Evolutionary conservation across 2,329 filamentous ascomycete species (phyloP), one percentile per base, ranked within the genome.

Genomic region (Epicoccum nigrum): DNA sequence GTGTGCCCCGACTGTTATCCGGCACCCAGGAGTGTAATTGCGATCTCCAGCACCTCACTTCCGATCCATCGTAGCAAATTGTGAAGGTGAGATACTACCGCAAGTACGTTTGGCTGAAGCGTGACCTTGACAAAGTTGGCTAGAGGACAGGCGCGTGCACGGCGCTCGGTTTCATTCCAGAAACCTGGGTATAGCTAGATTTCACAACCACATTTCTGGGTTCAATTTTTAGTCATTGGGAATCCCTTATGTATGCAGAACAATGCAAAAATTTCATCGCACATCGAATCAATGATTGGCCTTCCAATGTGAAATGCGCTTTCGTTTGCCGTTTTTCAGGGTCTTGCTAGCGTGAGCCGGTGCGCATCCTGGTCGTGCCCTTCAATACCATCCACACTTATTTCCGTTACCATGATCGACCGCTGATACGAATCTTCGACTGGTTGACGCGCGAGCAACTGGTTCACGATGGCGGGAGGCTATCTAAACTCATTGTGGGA

Each of bases 401-500:
- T 52, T 28, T 43, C 39, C 51, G 46, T 45, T 48, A 48, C 20
- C 31, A 60, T 64, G 60, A 65, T 59, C 54, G 45, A 45, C 45
- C 43, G 50, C 58, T 61, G 58, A 61, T 38, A 55, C 28, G 43
- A 32, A 45, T 23, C 17, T 38, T 33, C 40, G 30, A 54, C 57
- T 59, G 53, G 60, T 35, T 34, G 39, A 47, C 20, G 35, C 42
- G 40, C 45, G 39, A 33, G n/a, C 21, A 41, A 15, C 13, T 39
- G 39, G 21, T 53, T 20, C 45, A 55, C 15, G 20, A 71, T 71
- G 68, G 51, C 56, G 34, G 54, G 61, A 47, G 51, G 53, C 28
- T 65, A 57, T 37, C 59, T 59, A 11, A 53, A 61, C 38, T 57
- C 59, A 35, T 46, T 48, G 25, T 68, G 65, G 65, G 56, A 58